phyloP scores from a whole-genome alignment of 495 filamentous ascomycete species.

The Cenococcum geophilum region DNA sequence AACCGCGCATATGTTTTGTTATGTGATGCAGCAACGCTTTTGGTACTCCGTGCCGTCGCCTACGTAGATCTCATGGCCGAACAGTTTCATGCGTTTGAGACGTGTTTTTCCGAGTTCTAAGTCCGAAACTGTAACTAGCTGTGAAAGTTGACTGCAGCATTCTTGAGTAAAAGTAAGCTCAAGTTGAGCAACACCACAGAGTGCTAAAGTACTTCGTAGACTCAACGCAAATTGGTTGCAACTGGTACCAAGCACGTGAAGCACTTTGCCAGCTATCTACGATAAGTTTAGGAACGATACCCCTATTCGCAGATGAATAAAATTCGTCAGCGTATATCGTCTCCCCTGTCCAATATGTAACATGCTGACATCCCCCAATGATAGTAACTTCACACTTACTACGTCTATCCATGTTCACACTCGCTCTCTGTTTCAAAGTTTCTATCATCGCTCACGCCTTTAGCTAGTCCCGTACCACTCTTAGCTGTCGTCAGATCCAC shows the following conservation, averaged over 20 bases:
- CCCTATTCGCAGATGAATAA: no score
- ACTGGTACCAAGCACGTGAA: no score
- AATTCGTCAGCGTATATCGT: no score
- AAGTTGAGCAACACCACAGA: neutral
- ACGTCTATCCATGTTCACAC: no score
- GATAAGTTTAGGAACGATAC: no score
- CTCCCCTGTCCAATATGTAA: no score
- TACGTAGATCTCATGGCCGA: conserved; percentile 1
- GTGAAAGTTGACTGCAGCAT: neutral
- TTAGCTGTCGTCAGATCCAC: neutral
- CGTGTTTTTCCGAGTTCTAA: neutral
- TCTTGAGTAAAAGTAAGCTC: neutral
- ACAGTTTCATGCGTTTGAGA: conserved; percentile 7
- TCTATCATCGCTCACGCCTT: neutral
- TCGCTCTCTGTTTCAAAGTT: neutral
- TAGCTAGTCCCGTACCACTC: neutral
- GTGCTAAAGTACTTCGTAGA: no score
- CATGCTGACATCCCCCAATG: no score
- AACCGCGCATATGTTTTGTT: neutral
- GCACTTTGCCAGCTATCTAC: no score
- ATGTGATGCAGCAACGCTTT: neutral
- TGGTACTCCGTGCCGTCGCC: neutral
- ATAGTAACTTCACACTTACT: no score
- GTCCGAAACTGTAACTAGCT: neutral
- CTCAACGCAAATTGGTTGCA: no score